These are phyloP conservation scores for Tetrapisispora namnaoensis DNA, from an alignment of 805 yeast genomes.

Conservation along the genomic window DNA sequence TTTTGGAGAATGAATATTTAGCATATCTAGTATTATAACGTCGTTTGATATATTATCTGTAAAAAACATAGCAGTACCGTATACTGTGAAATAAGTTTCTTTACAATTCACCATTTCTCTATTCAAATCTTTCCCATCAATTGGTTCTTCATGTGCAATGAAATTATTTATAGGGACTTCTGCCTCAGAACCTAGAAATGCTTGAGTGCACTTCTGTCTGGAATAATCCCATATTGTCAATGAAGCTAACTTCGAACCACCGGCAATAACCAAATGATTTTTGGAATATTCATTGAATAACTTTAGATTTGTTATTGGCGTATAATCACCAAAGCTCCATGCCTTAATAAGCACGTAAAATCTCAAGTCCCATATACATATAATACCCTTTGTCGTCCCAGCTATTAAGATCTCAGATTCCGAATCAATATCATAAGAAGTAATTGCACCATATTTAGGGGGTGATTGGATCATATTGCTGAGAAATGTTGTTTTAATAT, in stretches of 20 bases:
- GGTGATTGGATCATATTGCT: constrained; percentile 41
- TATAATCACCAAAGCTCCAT: constrained; percentile 46
- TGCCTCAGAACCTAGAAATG: constrained; percentile 24
- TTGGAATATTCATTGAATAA: constrained; percentile 24
- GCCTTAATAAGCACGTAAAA: constrained; percentile 51
- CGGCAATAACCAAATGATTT: constrained; percentile 44
- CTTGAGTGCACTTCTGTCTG: constrained; percentile 44
- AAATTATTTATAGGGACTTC: constrained; percentile 17
- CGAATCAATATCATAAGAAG: constrained; percentile 47
- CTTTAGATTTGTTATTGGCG: constrained; percentile 41
- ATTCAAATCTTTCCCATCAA: constrained; percentile 4
- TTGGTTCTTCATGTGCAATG: constrained; percentile 8
- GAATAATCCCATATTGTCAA: constrained; percentile 71
- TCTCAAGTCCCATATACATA: constrained; percentile 76
- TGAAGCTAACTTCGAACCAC: constrained; percentile 54
- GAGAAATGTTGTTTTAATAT: constrained; percentile 46
- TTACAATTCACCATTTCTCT: neutral
- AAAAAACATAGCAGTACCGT: constrained; percentile 11
- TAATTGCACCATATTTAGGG: constrained; percentile 54
- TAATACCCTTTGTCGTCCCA: constrained; percentile 67
- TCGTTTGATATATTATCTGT: constrained; percentile 13
- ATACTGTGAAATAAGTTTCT: constrained; percentile 2
- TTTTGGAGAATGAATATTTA: constrained; percentile 7
- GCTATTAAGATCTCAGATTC: constrained; percentile 52
- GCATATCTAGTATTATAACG: constrained; percentile 13